Conservation (phyloP, 805 yeast species). For the Saccharomycopsis olivae region DNA sequence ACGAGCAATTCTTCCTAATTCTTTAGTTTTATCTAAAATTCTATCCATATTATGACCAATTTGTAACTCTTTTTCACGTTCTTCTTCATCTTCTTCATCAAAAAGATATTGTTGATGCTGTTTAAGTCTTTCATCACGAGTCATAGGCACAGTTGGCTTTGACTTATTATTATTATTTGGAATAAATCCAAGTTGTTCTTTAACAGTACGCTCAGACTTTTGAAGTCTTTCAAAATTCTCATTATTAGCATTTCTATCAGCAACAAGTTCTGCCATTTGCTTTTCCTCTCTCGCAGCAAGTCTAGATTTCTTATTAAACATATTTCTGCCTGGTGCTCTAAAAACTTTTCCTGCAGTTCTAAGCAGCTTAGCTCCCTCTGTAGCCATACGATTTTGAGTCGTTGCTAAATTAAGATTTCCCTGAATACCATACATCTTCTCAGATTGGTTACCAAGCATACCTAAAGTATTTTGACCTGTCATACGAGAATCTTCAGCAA, state of each 20-base stretch:
- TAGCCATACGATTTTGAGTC: conserved; percentile 74
- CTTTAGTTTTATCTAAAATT: conserved; percentile 54
- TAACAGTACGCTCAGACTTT: conserved; percentile 59
- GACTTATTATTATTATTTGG: conserved; percentile 25
- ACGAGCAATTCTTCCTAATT: conserved; percentile 63
- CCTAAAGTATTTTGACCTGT: conserved; percentile 79
- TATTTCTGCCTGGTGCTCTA: conserved; percentile 39
- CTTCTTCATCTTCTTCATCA: conserved; percentile 77
- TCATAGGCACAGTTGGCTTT: conserved; percentile 25
- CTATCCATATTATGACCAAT: conserved; percentile 75
- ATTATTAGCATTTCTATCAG: conserved; percentile 54
- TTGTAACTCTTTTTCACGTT: conserved; percentile 85
- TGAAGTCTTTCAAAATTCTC: conserved; percentile 47
- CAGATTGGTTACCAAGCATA: conserved; percentile 89
- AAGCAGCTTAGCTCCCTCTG: conserved; percentile 70
- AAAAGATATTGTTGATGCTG: conserved; percentile 67
- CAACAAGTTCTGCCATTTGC: conserved; percentile 49
- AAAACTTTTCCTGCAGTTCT: conserved; percentile 26
- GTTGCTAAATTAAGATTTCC: conserved; percentile 65
- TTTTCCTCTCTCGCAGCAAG: conserved; percentile 63
- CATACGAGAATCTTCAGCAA: conserved; percentile 63
- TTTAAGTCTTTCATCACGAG: conserved; percentile 27
- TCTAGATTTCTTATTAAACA: conserved; percentile 76
- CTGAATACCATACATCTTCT: conserved; percentile 71
- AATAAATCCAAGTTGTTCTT: conserved; percentile 37